Evolutionary conservation across 176 grass and related monocot genomes (phyloP), one percentile per base, ranked within the genome.

Genomic region (Zea luxurians): DNA sequence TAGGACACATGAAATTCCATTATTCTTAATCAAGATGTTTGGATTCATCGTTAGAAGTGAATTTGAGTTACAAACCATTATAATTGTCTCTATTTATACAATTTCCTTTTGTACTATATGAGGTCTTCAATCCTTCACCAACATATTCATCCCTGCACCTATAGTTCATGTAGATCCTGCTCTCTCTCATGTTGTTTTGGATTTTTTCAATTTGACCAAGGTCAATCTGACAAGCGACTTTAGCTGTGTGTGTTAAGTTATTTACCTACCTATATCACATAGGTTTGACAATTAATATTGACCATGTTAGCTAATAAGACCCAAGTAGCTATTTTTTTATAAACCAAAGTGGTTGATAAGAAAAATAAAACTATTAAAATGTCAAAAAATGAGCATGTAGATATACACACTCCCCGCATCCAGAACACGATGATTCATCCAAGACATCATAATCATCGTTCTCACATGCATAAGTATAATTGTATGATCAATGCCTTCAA

Each of bases 231-330:
- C 45, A 55, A 34, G 73, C 11, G 44, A 79, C 82, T 34, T 97
- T 88, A 46, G 79, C 37, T 47, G 82, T 88, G 88, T 93, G 94
- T 21, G 79, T 93, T 48, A 91, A 87, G 5, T 93, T 82, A 66
- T 97, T 93, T 43, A 97, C 90, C 93, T 97, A 70, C 43, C 59
- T 27, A 81, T 78, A 77, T 35, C 46, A 86, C 16, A 72, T 6
- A 68, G 7, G 6, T 71, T 50, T 70, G 21, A 16, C 3, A n/a
- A n/a, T n/a, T n/a, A n/a, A n/a, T n/a, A n/a, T n/a, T n/a, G n/a
- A n/a, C n/a, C n/a, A n/a, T n/a, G n/a, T n/a, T n/a, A n/a, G n/a
- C n/a, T 50, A 36, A 71, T 49, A 36, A 38, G 27, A 13, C 18
- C 36, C 12, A 44, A 21, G 7, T 12, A 45, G 50, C 1, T 55